These are phyloP conservation scores for Fusarium keratoplasticum DNA, from an alignment of 2,329 filamentous ascomycete genomes.

Conservation along the genomic window DNA sequence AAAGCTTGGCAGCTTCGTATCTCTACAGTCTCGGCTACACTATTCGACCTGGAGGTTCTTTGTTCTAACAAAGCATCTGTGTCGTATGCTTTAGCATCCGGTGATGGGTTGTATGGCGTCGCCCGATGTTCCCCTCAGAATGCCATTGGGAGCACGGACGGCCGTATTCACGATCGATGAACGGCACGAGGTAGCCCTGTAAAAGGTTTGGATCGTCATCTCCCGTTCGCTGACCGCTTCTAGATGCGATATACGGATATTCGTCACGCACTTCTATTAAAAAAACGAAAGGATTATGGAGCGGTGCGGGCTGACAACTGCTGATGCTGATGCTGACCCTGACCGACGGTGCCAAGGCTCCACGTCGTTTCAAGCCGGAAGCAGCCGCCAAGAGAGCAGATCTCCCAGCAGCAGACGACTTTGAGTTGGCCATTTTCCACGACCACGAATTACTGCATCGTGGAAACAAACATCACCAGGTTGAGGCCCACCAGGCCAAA, in stretches of 20 bases:
- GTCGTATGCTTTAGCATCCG: not conserved
- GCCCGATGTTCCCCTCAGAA: not conserved
- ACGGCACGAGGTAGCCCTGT: not conserved
- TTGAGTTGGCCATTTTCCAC: not conserved
- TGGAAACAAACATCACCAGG: not conserved
- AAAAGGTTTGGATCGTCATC: not conserved
- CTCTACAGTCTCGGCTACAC: not conserved
- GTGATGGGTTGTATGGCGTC: not conserved
- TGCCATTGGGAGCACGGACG: conserved; percentile 1
- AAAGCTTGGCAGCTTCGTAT: not conserved
- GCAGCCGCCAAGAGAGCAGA: not conserved
- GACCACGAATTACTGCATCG: not conserved
- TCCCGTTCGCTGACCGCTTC: not conserved
- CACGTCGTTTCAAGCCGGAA: not conserved
- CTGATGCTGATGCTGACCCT: not conserved
- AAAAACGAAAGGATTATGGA: not conserved
- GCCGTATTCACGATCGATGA: not conserved
- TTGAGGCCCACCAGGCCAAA: not conserved
- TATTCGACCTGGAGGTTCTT: not conserved
- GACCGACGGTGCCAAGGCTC: not conserved
- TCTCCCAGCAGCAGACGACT: not conserved
- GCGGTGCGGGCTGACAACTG: not conserved
- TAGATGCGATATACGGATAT: not conserved
- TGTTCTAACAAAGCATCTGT: not conserved
- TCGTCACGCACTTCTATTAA: not conserved